These are phyloP conservation scores for Discostella stelligeroides DNA, from an alignment of 108 stramenopile genomes.

Conservation along the genomic window DNA sequence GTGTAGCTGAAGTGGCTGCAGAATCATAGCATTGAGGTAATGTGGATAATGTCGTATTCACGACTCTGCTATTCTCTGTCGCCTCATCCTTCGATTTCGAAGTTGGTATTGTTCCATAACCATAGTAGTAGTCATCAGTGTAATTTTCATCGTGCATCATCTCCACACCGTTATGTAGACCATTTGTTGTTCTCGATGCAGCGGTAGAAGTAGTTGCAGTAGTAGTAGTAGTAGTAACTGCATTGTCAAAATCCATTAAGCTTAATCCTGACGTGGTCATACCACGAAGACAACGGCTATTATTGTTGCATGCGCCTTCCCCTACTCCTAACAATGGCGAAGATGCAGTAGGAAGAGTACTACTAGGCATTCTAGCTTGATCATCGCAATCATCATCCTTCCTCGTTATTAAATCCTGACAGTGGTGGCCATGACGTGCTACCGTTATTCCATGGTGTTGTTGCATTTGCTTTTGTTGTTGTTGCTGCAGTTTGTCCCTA, in stretches of 20 bases:
- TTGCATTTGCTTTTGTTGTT: not conserved
- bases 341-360: not conserved
- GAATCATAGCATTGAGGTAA: not conserved
- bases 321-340: slow-evolving; percentile 23
- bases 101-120: slow-evolving; percentile 16
- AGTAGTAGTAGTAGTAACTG: not conserved
- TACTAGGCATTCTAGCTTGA: too few species aligned
- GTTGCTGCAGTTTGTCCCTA: too few species aligned
- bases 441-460: not conserved
- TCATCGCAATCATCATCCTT: too few species aligned
- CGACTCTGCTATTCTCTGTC: not conserved
- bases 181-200: not conserved
- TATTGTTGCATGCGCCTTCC: not conserved
- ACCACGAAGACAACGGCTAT: not conserved
- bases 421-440: not conserved
- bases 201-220: too few species aligned
- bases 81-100: not conserved
- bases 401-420: too few species aligned
- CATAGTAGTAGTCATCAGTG: not conserved
- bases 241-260: slow-evolving; percentile 19
- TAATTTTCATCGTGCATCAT: too few species aligned
- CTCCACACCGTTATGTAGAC: not conserved
- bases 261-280: slow-evolving; percentile 13
- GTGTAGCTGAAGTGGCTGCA: not conserved
- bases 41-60: not conserved